Evolutionary conservation across 495 filamentous ascomycete genomes (phyloP).

Genomic region (Penicillium atrosanguineum): DNA sequence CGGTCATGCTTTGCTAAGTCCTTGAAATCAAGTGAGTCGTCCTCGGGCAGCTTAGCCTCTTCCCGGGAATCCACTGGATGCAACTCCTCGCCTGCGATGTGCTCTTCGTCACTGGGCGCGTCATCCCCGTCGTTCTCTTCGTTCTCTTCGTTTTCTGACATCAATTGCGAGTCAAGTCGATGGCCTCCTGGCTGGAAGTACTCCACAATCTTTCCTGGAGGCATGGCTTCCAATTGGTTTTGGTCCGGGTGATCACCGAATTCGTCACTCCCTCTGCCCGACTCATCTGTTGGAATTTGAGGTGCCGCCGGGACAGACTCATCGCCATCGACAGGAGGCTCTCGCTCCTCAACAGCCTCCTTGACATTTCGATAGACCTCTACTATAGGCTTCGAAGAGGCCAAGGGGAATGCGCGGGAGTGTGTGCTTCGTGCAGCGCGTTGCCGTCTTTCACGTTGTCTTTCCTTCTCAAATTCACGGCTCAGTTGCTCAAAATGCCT

Average conservation of each 20-base stretch:
- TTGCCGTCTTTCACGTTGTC: slow-evolving; percentile 78
- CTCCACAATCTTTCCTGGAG: slow-evolving; percentile 30
- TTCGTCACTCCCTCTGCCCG: slow-evolving; percentile 30
- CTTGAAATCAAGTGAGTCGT: slow-evolving; percentile 56
- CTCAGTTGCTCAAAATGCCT: slow-evolving; percentile 96
- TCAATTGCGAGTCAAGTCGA: slow-evolving; percentile 50
- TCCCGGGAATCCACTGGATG: slow-evolving; percentile 63
- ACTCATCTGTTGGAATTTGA: slow-evolving; percentile 25
- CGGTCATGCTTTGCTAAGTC: slow-evolving; percentile 90
- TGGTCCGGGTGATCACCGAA: slow-evolving; percentile 22
- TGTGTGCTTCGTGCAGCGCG: slow-evolving; percentile 77
- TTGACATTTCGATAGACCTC: slow-evolving; percentile 91
- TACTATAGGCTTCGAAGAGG: slow-evolving; percentile 92
- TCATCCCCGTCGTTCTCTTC: slow-evolving; percentile 65
- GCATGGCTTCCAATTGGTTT: slow-evolving; percentile 13
- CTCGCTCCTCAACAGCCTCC: slow-evolving; percentile 84
- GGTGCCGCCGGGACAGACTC: slow-evolving; percentile 31
- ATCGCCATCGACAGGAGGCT: slow-evolving; percentile 66
- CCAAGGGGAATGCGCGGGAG: slow-evolving; percentile 79
- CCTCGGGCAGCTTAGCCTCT: slow-evolving; percentile 55
- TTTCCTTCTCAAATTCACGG: slow-evolving; percentile 93
- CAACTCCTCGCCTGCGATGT: slow-evolving; percentile 61
- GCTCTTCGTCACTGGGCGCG: slow-evolving; percentile 64
- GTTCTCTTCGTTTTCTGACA: slow-evolving; percentile 62
- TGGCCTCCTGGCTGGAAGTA: slow-evolving; percentile 51